A percentile compares a stretch with the other conserved stretches of the same genome.
Conservation (phyloP, 179 eudicot species). For the Beta corolliflora region DNA sequence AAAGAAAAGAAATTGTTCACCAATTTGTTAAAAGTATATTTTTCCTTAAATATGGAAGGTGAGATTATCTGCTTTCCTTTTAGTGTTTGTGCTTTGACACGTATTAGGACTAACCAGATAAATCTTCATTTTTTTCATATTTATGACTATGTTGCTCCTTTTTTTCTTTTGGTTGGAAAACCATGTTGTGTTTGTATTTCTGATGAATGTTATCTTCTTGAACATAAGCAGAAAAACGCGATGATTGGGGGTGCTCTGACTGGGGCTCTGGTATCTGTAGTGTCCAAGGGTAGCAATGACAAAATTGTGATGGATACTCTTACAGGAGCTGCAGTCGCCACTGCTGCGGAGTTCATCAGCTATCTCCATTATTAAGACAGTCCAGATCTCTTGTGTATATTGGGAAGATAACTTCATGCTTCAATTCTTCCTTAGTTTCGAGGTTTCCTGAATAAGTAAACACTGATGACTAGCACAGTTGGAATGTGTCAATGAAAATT, state of each 20-base stretch:
- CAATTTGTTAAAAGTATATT: background rate
- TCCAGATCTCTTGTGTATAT: constrained; percentile 19
- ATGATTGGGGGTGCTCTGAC: constrained; percentile 79
- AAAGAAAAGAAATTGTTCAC: background rate
- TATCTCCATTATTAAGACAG: constrained; percentile 38
- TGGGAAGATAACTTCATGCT: background rate
- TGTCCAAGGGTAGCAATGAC: constrained; percentile 50
- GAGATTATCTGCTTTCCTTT: background rate
- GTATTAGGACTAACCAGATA: background rate
- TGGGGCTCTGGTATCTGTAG: constrained; percentile 74
- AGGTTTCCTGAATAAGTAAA: constrained; percentile 10
- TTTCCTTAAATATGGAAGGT: background rate
- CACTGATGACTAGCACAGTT: background rate
- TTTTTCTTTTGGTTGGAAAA: background rate
- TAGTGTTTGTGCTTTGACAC: background rate
- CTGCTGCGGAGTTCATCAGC: constrained; percentile 75
- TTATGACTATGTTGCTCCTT: background rate
- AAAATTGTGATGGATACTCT: constrained; percentile 69
- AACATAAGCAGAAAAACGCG: constrained; percentile 66
- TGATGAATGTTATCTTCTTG: background rate
- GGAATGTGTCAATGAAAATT: background rate
- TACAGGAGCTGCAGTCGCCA: constrained; percentile 86
- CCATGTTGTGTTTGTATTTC: background rate
- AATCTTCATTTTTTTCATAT: background rate
- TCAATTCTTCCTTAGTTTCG: constrained; percentile 11